phyloP scores from a whole-genome alignment of 352 stramenopile species.

The Globisporangium takayamanum region DNA sequence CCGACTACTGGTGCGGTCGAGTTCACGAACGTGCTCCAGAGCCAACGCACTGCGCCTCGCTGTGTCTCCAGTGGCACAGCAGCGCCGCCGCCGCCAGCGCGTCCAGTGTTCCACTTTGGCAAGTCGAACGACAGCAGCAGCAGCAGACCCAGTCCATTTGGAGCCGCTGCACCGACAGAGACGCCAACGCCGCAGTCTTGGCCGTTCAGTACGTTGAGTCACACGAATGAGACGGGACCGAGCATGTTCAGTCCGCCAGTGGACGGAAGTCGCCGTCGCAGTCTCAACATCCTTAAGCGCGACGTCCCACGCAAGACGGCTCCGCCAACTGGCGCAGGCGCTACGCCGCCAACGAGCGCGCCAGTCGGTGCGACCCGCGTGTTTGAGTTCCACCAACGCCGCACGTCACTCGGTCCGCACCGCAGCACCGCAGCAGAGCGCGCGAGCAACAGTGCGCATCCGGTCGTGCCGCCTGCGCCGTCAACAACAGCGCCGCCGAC shows the following conservation, averaged over 20 bases:
- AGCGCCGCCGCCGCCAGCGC: neutral
- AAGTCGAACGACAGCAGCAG: neutral
- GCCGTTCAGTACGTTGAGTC: neutral
- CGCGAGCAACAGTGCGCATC: neutral
- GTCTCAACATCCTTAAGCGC: too few relatives aligned
- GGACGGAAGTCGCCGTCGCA: neutral
- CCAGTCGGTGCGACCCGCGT: neutral
- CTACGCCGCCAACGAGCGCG: neutral
- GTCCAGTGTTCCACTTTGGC: slow-evolving; percentile 8
- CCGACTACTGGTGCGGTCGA: neutral
- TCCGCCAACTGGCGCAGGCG: neutral
- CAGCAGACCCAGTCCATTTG: neutral
- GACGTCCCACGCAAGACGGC: too few relatives aligned
- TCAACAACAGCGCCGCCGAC: neutral
- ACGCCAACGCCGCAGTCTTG: neutral
- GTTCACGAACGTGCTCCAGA: slow-evolving; percentile 9
- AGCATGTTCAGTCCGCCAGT: neutral
- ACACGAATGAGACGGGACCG: neutral
- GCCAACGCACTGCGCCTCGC: neutral
- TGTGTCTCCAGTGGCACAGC: neutral
- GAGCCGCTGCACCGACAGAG: neutral
- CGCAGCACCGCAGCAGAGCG: neutral
- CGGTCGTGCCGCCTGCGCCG: neutral
- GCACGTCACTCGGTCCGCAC: neutral
- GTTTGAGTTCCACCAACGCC: neutral